Evolutionary conservation across 1,139 yeast species (phyloP).

Genomic region (Saccharomycopsis hybrid): DNA sequence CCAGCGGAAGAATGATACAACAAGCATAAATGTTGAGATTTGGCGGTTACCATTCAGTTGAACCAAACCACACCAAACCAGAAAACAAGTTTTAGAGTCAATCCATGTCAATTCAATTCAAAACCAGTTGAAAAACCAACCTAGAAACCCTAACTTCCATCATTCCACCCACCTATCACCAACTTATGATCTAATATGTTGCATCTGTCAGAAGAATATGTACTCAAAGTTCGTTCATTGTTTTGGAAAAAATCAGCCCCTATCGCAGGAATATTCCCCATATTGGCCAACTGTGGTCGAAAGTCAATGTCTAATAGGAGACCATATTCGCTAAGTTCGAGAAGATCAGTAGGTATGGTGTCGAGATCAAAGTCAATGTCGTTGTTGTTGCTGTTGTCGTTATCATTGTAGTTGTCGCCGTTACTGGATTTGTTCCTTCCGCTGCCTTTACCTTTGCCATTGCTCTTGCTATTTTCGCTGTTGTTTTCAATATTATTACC

Average conservation of each 20-base stretch:
- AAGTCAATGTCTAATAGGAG: constrained; percentile 7
- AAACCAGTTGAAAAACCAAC: too few relatives aligned
- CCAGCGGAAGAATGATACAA: too few relatives aligned
- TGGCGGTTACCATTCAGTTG: too few relatives aligned
- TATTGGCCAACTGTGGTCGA: constrained; percentile 3
- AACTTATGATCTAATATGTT: background rate
- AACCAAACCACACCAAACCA: too few relatives aligned
- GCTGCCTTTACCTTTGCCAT: background rate
- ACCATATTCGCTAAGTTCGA: constrained; percentile 7
- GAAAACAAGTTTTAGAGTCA: too few relatives aligned
- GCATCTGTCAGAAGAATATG: background rate
- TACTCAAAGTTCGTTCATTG: background rate
- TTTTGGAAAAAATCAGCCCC: background rate
- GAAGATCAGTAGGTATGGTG: background rate
- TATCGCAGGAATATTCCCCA: background rate
- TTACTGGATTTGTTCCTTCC: background rate
- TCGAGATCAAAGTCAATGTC: background rate
- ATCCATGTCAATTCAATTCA: too few relatives aligned
- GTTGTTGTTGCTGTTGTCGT: background rate
- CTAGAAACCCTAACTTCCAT: too few relatives aligned
- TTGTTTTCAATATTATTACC: too few relatives aligned
- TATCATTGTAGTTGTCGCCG: background rate
- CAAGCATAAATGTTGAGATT: too few relatives aligned
- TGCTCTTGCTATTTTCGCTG: too few relatives aligned
- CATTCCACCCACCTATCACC: too few relatives aligned